Base-by-base conservation (phyloP, 192 early-diverging fungal species). In the Radiomyces spectabilis region DNA sequence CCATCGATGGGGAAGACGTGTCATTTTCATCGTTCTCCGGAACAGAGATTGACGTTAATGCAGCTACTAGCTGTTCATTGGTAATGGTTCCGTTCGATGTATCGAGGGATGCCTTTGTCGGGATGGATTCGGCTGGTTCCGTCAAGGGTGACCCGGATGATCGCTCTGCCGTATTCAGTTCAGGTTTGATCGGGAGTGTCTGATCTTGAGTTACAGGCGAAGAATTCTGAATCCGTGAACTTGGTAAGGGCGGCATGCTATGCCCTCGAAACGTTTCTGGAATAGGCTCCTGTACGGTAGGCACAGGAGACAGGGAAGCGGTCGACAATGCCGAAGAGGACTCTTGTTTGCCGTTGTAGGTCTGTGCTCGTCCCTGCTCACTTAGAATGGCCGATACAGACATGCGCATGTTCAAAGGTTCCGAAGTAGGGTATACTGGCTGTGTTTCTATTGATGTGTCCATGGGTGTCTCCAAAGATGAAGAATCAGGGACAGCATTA, bases 381-480 rank as follows among this genome's bases (percentile, higher is more conserved):
- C 33, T 52, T 9, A 52, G 35, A 25, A 52, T 52, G 6, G 50
- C 50, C 1, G 50, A 52, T 5, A 52, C 34, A 0, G 50, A 52
- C 50, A 52, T 52, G 1, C 50, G 50, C 50, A 52, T 52, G 3
- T 37, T 37, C 24, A 37, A 35, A 35, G 33, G 13, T 35, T 35
- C 33, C 5, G 5, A 35, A 35, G 6, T 35, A 13, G 33, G 13
- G 33, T 35, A 35, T 35, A 35, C 33, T 35, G 33, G 33, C 13
- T 35, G n/a, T n/a, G n/a, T n/a, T n/a, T n/a, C n/a, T n/a, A n/a
- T n/a, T n/a, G n/a, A n/a, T n/a, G n/a, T n/a, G n/a, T n/a, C n/a
- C n/a, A n/a, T n/a, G n/a, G n/a, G n/a, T n/a, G n/a, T n/a, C n/a
- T n/a, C n/a, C n/a, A n/a, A n/a, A n/a, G n/a, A n/a, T n/a, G n/a